phyloP scores from a whole-genome alignment of 495 filamentous ascomycete genomes.

The Mycothermus thermophilus region DNA sequence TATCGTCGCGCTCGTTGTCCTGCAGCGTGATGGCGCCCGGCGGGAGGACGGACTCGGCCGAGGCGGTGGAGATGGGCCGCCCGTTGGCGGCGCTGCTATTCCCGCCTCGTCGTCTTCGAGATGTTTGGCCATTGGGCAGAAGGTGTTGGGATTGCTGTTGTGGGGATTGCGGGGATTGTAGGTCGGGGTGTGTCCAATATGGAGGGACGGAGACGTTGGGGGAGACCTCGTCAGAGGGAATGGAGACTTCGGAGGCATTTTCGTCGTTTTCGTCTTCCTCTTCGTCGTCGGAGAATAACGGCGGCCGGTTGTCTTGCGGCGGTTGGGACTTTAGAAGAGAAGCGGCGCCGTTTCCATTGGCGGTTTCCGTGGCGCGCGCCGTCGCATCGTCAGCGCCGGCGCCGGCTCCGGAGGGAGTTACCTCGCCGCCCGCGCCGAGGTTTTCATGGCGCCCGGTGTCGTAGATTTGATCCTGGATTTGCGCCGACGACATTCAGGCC shows the following conservation, averaged over 20 bases:
- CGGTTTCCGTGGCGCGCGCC: too few relatives aligned
- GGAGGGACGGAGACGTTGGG: conserved; percentile 20
- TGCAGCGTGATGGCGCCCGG: conserved; percentile 37
- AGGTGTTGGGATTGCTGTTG: neutral
- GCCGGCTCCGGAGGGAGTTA: too few relatives aligned
- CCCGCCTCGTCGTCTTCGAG: too few relatives aligned
- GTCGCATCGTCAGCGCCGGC: too few relatives aligned
- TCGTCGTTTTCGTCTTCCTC: too few relatives aligned
- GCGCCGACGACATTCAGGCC: too few relatives aligned
- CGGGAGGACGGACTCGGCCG: conserved; percentile 30
- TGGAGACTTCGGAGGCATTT: conserved; percentile 1
- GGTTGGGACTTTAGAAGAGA: neutral
- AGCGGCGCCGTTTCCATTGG: neutral
- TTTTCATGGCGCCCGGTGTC: too few relatives aligned
- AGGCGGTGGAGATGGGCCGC: conserved; percentile 26
- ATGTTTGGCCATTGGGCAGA: too few relatives aligned
- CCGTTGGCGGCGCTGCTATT: neutral
- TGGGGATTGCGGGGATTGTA: neutral
- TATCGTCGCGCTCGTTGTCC: conserved; percentile 36
- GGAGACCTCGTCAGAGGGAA: conserved; percentile 3
- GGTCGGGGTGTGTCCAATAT: conserved; percentile 16
- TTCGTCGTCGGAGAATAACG: conserved; percentile 8
- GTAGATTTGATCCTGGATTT: too few relatives aligned
- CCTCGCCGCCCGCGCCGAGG: too few relatives aligned
- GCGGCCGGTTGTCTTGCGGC: neutral